Base-by-base conservation (phyloP, 2,329 filamentous ascomycete genomes). In the Xylariaceae sp. region DNA sequence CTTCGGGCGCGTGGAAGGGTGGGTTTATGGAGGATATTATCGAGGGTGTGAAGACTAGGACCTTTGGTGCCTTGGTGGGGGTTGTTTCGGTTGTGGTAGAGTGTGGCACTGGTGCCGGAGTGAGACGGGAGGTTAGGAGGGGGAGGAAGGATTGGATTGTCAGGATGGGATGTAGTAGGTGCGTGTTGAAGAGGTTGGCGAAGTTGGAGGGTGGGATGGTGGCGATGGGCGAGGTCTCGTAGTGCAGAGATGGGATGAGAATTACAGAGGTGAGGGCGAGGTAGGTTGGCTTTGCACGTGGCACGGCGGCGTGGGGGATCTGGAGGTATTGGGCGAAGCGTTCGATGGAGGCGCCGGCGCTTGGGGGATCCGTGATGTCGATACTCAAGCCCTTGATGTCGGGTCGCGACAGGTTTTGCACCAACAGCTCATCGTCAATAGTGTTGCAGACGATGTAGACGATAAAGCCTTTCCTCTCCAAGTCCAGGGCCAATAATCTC, bases 391-490 rank as follows among this genome's bases (percentile, higher is more conserved):
- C 84, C 55, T 87, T 82, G 56, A 97, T 86, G 65, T 97, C 94
- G 6, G 83, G 77, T 54, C 90, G 79, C n/a, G 84, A 80, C 66
- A 95, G 81, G 52, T 82, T 80, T 52, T 89, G 82, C 12, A 97
- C 84, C 55, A 87, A 73, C 33, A 85, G 77, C 67, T 97, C 90
- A 58, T 97, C 92, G 61, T 96, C 89, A 51, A 84, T 73, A n/a
- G 83, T 89, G 56, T 83, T 86, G 62, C 90, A 92, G 1, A 95
- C 88, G 52, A 99, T 77, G 67, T 90, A 99, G 48, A 97, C 89
- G 53, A 97, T 88, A 67, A 95, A 97, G 5, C 94, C 94, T 56
- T 90, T 83, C 52, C 90, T 79, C 71, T 97, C 94, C 58, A 99
- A 75, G 64, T 99, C 94, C 42, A 91, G 71, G 2, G 90, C 84